Base-by-base conservation (phyloP, 1,284 basidiomycete genomes). In the Vanrija sp. region DNA sequence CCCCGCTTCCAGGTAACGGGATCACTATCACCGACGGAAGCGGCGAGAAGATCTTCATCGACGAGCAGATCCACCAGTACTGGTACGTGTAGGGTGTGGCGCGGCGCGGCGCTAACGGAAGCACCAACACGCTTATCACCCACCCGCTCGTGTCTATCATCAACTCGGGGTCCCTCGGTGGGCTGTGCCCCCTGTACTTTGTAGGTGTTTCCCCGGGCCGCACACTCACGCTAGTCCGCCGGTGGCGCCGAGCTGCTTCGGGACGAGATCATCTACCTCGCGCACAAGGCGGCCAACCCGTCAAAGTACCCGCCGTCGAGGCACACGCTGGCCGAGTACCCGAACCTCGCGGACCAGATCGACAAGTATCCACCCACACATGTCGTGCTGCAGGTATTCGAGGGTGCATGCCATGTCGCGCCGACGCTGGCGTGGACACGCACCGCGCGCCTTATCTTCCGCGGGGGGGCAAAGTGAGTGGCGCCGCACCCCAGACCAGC, bases 51-150 rank as follows among this genome's bases (percentile, higher is more conserved):
- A 61, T 6, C 63, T 73, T 23, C 21, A 23, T 23, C 43, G 68
- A 76, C 39, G 75, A 78, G 38, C 80, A 81, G 57, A 73, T 81
- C 18, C 80, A 81, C 67, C 74, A 80, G 52, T 80, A 81, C 60
- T 79, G 72, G 72, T 73, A 40, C 39, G 70, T 59, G 18, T 26
- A 9, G 38, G 38, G 14, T 8, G n/a, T 9, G 25, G 8, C 5
- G 0, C 19, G n/a, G n/a, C n/a, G n/a, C 12, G 18, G 10, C n/a
- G 23, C 45, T 19, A 5, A 47, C 25, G 7, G 1, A 47, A 75
- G 78, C 28, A 77, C 78, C 21, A 80, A 80, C 60, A 74, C 71
- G 29, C 77, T 80, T 38, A 64, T 82, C 16, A 74, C 71, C 2
- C 79, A 80, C 63, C 80, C 80, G 0, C 68, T 80, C 18, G 79